Evolutionary conservation across 2,329 filamentous ascomycete species (phyloP), one percentile per base, ranked within the genome.

Genomic region (Dothideomycetes sp.): DNA sequence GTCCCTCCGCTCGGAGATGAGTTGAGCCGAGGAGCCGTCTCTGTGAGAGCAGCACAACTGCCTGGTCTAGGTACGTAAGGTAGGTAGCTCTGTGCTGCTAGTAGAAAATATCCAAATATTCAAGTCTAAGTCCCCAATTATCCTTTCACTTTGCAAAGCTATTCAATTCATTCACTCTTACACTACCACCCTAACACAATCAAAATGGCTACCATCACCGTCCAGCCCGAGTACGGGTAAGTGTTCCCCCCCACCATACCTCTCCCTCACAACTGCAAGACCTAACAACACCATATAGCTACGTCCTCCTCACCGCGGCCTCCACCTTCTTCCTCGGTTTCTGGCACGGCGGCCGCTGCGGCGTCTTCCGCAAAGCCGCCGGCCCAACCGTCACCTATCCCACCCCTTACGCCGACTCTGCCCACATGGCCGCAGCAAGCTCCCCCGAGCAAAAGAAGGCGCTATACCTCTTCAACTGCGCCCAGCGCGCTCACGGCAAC

Each of bases 331-430:
- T 77, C 51, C 61, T 79, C 31, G 58, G 60, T 42, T 61, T 62
- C 49, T 66, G 67, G 58, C 75, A 77, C 52, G 69, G 67, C 47
- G 39, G 17, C 12, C 61, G 70, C 52, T 65, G 70, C 19, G 53
- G 52, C 34, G 16, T 31, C 16, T 59, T 65, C 55, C 72, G 76
- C 58, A 69, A 67, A 48, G 50, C 56, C 3, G 72, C 74, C 45
- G 62, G 67, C 31, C n/a, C n/a, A n/a, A n/a, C n/a, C n/a, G 60
- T 78, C 44, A 62, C 63, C 12, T 78, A 78, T 56, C 76, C 76
- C 11, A 70, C 73, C 59, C 58, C 63, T 53, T 77, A 75, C 59
- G 75, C 76, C 19, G 70, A 70, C 16, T 57, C 63, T 36, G 66
- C 72, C 44, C 68, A 76, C 54, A 63, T 73, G 54, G 65, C 54